These are phyloP conservation scores for Monosporascus cannonballus DNA, from an alignment of 2,329 filamentous ascomycete species.

Conservation along the genomic window DNA sequence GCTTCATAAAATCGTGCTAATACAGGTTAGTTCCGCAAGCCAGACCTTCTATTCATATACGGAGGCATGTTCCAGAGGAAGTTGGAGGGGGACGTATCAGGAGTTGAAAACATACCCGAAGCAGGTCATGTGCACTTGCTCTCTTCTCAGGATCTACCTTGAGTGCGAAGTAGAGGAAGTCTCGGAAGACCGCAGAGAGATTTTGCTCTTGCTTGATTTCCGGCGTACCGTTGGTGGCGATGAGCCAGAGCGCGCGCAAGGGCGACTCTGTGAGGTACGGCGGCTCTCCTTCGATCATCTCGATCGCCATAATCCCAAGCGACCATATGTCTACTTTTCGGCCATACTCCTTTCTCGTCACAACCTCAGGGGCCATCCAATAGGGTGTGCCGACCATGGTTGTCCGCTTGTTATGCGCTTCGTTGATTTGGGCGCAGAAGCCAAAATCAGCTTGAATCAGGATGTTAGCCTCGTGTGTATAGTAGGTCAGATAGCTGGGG, in stretches of 20 bases:
- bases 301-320: slow-evolving; percentile 97
- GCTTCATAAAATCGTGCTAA: slow-evolving; percentile 76
- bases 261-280: slow-evolving; percentile 95
- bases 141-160: slow-evolving; percentile 97
- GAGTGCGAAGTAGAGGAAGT: slow-evolving; percentile 87
- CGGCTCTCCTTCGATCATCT: slow-evolving; percentile 99
- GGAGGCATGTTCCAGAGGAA: background rate
- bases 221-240: slow-evolving; percentile 94
- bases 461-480: slow-evolving; percentile 6
- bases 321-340: slow-evolving; percentile 99
- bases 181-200: slow-evolving; percentile 73
- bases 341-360: slow-evolving; percentile 95
- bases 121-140: slow-evolving; percentile 86
- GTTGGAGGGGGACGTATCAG: slow-evolving; percentile 20
- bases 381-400: slow-evolving; percentile 99
- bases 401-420: slow-evolving; percentile 92
- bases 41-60: background rate
- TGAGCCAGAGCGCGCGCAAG: slow-evolving; percentile 85
- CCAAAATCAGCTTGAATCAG: slow-evolving; percentile 76
- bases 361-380: slow-evolving; percentile 99
- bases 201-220: slow-evolving; percentile 89
- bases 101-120: slow-evolving; percentile 61
- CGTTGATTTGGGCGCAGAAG: slow-evolving; percentile 97
- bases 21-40: slow-evolving; percentile 12
- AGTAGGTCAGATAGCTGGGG: background rate